A percentile compares a stretch with the other conserved stretches of the same genome.
Evolutionary conservation across 305 asterid genomes (phyloP).

Genomic region (Ilex paraguariensis): DNA sequence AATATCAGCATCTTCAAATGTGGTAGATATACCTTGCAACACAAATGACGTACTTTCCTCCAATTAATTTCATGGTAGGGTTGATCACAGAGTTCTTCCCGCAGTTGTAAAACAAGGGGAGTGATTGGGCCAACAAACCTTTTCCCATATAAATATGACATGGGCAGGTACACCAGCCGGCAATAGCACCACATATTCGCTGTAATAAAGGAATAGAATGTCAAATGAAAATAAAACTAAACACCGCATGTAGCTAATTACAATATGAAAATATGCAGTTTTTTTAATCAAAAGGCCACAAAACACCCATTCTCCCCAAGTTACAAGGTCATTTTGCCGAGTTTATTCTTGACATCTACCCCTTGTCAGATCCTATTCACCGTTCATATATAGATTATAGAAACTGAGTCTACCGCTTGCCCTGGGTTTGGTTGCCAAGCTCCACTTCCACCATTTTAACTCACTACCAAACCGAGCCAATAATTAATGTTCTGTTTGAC

Average conservation of each 20-base stretch:
- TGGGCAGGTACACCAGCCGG: conserved; percentile 91
- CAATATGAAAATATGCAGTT: too few species aligned
- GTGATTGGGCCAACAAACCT: conserved; percentile 83
- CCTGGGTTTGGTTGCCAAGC: too few species aligned
- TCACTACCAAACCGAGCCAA: too few species aligned
- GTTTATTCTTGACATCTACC: too few species aligned
- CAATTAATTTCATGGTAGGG: conserved; percentile 65
- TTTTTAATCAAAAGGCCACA: neutral
- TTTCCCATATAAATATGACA: conserved; percentile 88
- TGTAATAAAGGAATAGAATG: conserved; percentile 24
- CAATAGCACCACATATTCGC: conserved; percentile 94
- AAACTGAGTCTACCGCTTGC: too few species aligned
- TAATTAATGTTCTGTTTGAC: too few species aligned
- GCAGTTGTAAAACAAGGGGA: conserved; percentile 54
- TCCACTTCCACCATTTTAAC: too few species aligned
- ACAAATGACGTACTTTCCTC: conserved; percentile 61
- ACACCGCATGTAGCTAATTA: too few species aligned
- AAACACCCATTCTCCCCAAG: neutral
- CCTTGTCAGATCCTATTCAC: too few species aligned
- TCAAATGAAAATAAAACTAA: too few species aligned
- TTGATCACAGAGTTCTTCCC: conserved; percentile 65
- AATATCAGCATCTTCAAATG: neutral
- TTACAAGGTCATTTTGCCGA: too few species aligned
- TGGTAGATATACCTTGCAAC: conserved; percentile 57
- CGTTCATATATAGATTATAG: too few species aligned